phyloP scores from a whole-genome alignment of 176 grass and related monocot genomes.

The Hordeum marinum region DNA sequence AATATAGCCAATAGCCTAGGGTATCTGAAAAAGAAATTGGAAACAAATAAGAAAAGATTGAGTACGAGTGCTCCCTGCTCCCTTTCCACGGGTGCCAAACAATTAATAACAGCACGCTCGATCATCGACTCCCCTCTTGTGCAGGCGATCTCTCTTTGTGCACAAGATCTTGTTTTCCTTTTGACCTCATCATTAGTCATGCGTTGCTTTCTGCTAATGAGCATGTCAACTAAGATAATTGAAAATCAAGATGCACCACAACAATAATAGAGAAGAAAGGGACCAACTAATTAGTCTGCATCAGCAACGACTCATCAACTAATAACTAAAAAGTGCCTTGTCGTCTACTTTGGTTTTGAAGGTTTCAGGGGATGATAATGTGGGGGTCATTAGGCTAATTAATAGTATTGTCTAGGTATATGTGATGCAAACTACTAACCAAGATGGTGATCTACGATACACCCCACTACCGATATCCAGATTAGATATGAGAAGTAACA shows the following conservation, averaged over 20 bases:
- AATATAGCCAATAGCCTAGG: background rate
- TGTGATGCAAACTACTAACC: background rate
- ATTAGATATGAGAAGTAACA: background rate
- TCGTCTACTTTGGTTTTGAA: background rate
- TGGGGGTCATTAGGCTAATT: background rate
- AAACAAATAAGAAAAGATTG: background rate
- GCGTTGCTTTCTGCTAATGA: background rate
- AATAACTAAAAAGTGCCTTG: background rate
- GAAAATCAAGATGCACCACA: background rate
- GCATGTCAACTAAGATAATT: background rate
- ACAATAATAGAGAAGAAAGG: background rate
- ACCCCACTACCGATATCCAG: background rate
- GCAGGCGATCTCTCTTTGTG: background rate
- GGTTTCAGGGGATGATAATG: background rate
- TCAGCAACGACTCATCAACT: background rate
- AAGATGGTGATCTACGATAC: background rate
- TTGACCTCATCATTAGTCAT: background rate
- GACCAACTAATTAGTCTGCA: background rate
- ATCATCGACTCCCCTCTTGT: background rate
- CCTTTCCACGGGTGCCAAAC: conserved; percentile 16
- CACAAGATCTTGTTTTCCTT: background rate
- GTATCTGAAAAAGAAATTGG: background rate
- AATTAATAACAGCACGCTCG: background rate
- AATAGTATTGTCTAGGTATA: background rate
- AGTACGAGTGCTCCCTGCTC: background rate